A percentile compares a stretch with the other conserved stretches of the same genome.
phyloP scores from a whole-genome alignment of 495 filamentous ascomycete species.

The Xylaria bambusicola region DNA sequence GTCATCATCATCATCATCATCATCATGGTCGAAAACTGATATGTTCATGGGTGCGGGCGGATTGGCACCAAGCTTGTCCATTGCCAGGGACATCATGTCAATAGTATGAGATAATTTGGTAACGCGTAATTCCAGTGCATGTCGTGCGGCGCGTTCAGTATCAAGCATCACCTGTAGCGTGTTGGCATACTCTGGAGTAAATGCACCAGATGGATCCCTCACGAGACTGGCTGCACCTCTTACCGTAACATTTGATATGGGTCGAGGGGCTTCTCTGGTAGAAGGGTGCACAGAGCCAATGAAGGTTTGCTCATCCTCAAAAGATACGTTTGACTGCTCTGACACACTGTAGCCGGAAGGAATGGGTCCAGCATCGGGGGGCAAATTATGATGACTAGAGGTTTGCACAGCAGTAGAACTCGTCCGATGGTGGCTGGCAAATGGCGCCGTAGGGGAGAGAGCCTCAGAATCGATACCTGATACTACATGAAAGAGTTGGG shows the following conservation, averaged over 20 bases:
- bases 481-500: conserved; percentile 43
- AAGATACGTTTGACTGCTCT: conserved; percentile 42
- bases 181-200: conserved; percentile 40
- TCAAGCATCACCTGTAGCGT: conserved; percentile 48
- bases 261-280: conserved; percentile 34
- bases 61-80: conserved; percentile 25
- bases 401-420: conserved; percentile 19
- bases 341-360: conserved; percentile 36
- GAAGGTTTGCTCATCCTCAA: conserved; percentile 39
- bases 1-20: conserved; percentile 25
- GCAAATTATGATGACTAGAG: conserved; percentile 27
- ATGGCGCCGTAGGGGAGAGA: no score
- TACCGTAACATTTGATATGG: conserved; percentile 43
- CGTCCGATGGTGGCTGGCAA: conserved; percentile 25
- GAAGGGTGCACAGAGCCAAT: conserved; percentile 40
- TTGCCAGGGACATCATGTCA: conserved; percentile 40
- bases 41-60: conserved; percentile 27
- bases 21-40: conserved; percentile 39
- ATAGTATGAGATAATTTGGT: conserved; percentile 47
- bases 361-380: conserved; percentile 26
- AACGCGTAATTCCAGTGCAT: conserved; percentile 53
- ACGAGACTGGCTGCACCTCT: conserved; percentile 46
- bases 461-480: conserved; percentile 39
- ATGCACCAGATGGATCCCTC: conserved; percentile 28
- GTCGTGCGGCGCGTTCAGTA: conserved; percentile 50